These are phyloP conservation scores for Coelastrella sp. DNA, from an alignment of 139 green algal species.

Conservation along the genomic window DNA sequence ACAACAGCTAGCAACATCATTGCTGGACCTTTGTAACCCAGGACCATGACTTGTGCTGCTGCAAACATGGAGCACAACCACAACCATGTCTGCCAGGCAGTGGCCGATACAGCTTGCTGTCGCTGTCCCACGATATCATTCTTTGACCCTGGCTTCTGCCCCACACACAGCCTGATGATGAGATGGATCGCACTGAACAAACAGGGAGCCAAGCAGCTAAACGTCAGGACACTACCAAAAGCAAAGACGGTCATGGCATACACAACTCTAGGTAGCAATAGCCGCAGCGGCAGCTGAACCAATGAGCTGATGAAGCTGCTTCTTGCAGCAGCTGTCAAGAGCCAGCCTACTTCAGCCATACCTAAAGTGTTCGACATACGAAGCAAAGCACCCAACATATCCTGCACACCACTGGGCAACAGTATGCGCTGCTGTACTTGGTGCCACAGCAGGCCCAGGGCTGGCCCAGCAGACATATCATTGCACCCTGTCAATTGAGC, in stretches of 20 bases:
- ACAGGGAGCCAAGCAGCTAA: no score
- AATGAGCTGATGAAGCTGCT: background rate
- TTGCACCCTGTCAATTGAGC: conserved; percentile 22
- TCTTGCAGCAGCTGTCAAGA: background rate
- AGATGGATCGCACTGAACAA: no score
- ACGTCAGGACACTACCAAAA: conserved; percentile 34
- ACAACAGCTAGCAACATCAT: conserved; percentile 55
- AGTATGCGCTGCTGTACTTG: background rate
- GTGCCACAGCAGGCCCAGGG: background rate
- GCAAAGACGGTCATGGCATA: conserved; percentile 32
- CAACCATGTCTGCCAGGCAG: background rate
- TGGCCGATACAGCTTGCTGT: background rate
- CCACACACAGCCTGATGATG: no score
- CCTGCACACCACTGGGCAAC: background rate
- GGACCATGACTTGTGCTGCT: conserved; percentile 57
- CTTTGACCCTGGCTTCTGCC: no score
- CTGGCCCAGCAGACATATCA: background rate
- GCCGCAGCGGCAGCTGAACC: conserved; percentile 47
- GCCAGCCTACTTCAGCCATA: no score
- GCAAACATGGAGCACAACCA: conserved; percentile 44
- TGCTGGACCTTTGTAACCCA: conserved; percentile 56
- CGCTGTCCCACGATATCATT: conserved; percentile 58
- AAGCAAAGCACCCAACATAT: no score
- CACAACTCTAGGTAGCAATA: conserved; percentile 62
- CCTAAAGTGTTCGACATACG: no score